Base-by-base conservation (phyloP, 2,329 filamentous ascomycete species). In the Westerdykella aurantiaca region DNA sequence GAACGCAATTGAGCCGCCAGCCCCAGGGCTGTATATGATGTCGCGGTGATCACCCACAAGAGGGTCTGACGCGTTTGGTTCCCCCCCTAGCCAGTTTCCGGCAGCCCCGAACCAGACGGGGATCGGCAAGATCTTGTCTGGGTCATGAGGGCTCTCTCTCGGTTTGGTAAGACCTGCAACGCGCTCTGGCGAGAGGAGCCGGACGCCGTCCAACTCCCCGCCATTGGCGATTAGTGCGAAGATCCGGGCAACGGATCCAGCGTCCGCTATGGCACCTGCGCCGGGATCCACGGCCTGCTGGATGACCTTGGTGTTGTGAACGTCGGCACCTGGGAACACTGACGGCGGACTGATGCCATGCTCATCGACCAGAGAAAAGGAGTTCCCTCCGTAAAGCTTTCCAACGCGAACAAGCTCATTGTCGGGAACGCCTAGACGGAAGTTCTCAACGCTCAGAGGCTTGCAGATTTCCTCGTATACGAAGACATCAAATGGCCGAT, bases 161-260 rank as follows among this genome's bases (percentile, higher is more conserved):
- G 38, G 38, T 13, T 17, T 22, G 14, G 38, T 39, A 4, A 39
- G 25, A 21, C 38, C n/a, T 25, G 38, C 38, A 21, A 39, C 22
- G 13, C 38, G 10, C 38, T 39, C 38, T 64, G 60, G 0, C 11
- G 69, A 70, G 4, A 78, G 50, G 33, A 72, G 55, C n/a, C 53
- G 56, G 13, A 54, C 53, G 1, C 66, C 65, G 38, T 66, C 60
- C 3, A 66, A 59, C 2, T 42, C 43, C 0, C 69, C 69, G 10
- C 58, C 55, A 0, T 63, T 47, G 3, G 69, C 53, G 14, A 73
- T 55, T 5, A 64, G 44, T 5, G 69, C 70, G 6, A 73, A 56
- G 16, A 78, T 70, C 1, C 61, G 61, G 5, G 64, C 68, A 18
- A 78, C 39, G 0, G 62, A 64, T 4, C 67, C 61, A 10, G 74